Evolutionary conservation across 805 yeast species (phyloP).

Genomic region (Yamadazyma paraphyllophila): DNA sequence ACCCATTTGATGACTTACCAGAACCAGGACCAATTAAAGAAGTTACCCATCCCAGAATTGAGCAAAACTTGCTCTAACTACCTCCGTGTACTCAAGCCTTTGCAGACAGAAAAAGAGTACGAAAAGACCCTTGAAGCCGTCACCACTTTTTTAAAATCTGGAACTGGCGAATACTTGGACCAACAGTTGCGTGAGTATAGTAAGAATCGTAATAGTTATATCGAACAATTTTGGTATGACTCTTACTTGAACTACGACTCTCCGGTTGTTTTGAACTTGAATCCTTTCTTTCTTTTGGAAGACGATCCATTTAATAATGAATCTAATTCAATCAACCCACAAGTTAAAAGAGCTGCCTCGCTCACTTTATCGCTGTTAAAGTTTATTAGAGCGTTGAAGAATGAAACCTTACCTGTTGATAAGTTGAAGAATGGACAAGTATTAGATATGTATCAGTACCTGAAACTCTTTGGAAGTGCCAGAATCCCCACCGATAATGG

Average conservation of each 20-base stretch:
- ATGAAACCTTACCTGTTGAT: constrained; percentile 73
- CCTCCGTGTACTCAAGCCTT: constrained; percentile 66
- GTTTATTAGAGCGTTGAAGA: constrained; percentile 75
- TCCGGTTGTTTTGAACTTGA: constrained; percentile 86
- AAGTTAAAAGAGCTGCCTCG: constrained; percentile 78
- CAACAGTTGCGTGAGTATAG: constrained; percentile 60
- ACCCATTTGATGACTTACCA: constrained; percentile 36
- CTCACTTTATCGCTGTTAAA: constrained; percentile 73
- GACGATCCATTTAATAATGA: constrained; percentile 83
- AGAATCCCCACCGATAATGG: constrained; percentile 79
- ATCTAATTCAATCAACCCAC: constrained; percentile 45
- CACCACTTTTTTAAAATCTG: constrained; percentile 48
- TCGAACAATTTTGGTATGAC: constrained; percentile 94
- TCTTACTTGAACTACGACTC: constrained; percentile 84
- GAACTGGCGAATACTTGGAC: constrained; percentile 58
- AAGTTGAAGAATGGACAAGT: constrained; percentile 57
- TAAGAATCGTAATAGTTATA: constrained; percentile 68
- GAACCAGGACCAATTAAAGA: constrained; percentile 55
- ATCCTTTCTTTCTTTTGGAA: constrained; percentile 86
- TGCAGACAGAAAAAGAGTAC: constrained; percentile 78
- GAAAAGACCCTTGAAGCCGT: constrained; percentile 58
- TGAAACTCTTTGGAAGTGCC: constrained; percentile 81
- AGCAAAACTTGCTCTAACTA: constrained; percentile 65
- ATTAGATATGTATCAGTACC: constrained; percentile 89
- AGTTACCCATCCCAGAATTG: constrained; percentile 80